Percentiles rank a stretch among this genome's conserved stretches.
Conservation (phyloP, 202 grass and related monocot species). For the Dendrocalamus latiflorus region DNA sequence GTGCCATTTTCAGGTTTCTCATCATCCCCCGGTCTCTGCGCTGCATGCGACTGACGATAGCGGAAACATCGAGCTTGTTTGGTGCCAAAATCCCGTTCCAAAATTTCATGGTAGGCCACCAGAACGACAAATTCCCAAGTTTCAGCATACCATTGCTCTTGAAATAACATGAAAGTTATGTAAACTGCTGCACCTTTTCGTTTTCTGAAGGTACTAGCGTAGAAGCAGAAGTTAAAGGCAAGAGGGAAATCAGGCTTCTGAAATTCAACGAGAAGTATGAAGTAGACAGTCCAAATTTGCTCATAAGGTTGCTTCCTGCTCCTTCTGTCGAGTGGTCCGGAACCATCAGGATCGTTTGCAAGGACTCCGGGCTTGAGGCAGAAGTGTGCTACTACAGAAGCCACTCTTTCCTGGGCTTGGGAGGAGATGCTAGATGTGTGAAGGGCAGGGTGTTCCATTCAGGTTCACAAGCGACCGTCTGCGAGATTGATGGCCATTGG, state of each 20-base stretch:
- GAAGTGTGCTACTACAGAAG: slow-evolving; percentile 50
- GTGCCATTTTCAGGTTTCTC: slow-evolving; percentile 53
- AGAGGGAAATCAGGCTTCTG: slow-evolving; percentile 45
- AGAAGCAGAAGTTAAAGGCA: slow-evolving; percentile 64
- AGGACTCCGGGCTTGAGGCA: slow-evolving; percentile 59
- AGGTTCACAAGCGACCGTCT: slow-evolving; percentile 4
- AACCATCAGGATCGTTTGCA: slow-evolving; percentile 50
- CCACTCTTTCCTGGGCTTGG: slow-evolving; percentile 56
- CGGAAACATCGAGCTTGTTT: slow-evolving; percentile 51
- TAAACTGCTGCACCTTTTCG: neutral
- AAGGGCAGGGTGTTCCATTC: slow-evolving; percentile 57
- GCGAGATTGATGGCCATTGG: slow-evolving; percentile 75
- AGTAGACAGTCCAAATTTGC: slow-evolving; percentile 62
- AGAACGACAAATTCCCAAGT: neutral
- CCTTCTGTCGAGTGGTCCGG: slow-evolving; percentile 62
- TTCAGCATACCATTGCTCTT: neutral
- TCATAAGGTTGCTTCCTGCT: slow-evolving; percentile 59
- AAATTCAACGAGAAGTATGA: slow-evolving; percentile 57
- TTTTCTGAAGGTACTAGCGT: slow-evolving; percentile 49
- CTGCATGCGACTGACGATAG: slow-evolving; percentile 57
- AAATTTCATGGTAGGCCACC: slow-evolving; percentile 63
- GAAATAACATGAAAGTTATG: neutral
- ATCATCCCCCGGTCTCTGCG: slow-evolving; percentile 69
- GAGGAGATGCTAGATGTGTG: slow-evolving; percentile 55
- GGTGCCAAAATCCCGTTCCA: slow-evolving; percentile 67